Percentiles rank a stretch among this genome's conserved stretches.
These are phyloP conservation scores for Scutellaria galericulata DNA, from an alignment of 257 asterid species.

Conservation along the genomic window DNA sequence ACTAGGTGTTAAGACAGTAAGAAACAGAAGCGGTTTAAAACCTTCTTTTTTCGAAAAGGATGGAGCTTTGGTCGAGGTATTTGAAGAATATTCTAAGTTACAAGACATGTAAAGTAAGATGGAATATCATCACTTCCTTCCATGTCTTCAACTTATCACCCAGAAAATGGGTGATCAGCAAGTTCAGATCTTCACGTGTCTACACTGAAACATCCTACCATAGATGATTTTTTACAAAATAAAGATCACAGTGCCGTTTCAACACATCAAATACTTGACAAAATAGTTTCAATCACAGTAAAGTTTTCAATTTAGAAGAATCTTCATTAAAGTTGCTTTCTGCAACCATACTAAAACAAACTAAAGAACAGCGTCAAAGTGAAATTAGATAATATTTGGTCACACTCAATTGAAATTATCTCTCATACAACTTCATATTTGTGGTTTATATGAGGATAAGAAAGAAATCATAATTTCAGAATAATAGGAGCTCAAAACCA, in stretches of 20 bases:
- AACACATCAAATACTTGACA: neutral
- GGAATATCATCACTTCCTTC: neutral
- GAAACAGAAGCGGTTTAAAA: neutral
- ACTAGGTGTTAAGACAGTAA: neutral
- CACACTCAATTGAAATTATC: neutral
- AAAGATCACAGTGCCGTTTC: neutral
- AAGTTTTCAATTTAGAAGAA: neutral
- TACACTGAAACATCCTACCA: neutral
- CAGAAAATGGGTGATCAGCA: neutral
- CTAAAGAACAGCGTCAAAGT: neutral
- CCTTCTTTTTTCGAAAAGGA: neutral
- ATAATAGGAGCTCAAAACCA: neutral
- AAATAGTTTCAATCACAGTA: neutral
- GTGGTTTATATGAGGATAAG: slow-evolving; percentile 10
- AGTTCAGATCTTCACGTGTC: neutral
- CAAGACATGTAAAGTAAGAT: neutral
- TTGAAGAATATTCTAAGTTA: neutral
- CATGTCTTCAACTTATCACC: slow-evolving; percentile 11
- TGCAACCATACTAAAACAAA: neutral
- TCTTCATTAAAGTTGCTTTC: neutral
- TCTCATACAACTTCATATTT: neutral
- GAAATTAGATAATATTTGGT: neutral
- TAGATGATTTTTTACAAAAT: neutral
- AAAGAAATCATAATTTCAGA: neutral
- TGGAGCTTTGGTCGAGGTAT: neutral